These are phyloP conservation scores for Closterium sp. DNA, from an alignment of 139 green algal genomes.

Conservation along the genomic window DNA sequence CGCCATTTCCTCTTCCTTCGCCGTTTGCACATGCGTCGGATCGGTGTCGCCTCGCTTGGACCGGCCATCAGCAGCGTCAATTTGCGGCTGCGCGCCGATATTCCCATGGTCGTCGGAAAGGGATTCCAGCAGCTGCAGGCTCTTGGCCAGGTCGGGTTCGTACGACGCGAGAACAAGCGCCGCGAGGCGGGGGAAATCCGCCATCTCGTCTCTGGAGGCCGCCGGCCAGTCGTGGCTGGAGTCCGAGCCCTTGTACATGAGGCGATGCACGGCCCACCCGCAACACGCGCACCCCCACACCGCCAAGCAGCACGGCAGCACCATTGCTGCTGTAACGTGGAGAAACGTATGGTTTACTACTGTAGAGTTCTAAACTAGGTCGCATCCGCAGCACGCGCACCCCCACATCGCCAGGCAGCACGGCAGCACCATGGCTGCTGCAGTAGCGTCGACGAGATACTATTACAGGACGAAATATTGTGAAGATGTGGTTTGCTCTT, in stretches of 20 bases:
- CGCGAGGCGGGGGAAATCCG: neutral
- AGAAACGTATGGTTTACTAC: too few species aligned
- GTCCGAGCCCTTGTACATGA: neutral
- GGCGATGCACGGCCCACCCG: neutral
- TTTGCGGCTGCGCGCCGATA: neutral
- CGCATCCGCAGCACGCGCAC: neutral
- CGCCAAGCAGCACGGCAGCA: neutral
- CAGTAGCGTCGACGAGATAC: neutral
- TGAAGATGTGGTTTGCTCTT: too few species aligned
- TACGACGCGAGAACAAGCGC: neutral
- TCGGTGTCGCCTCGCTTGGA: neutral
- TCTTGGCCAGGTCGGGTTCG: neutral
- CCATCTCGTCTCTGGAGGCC: neutral
- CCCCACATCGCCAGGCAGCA: neutral
- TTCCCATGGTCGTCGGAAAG: neutral
- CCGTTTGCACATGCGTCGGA: neutral
- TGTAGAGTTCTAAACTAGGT: too few species aligned
- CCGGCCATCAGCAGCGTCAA: neutral
- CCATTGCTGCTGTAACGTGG: neutral
- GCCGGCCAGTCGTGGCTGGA: neutral
- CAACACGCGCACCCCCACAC: neutral
- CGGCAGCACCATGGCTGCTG: neutral
- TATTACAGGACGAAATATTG: too few species aligned
- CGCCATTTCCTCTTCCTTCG: neutral
- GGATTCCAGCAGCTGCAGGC: neutral